Evolutionary conservation across 371 early-diverging fungal genomes (phyloP), one percentile per base, ranked within the genome.

Genomic region (Homolaphlyctis polyrhiza): DNA sequence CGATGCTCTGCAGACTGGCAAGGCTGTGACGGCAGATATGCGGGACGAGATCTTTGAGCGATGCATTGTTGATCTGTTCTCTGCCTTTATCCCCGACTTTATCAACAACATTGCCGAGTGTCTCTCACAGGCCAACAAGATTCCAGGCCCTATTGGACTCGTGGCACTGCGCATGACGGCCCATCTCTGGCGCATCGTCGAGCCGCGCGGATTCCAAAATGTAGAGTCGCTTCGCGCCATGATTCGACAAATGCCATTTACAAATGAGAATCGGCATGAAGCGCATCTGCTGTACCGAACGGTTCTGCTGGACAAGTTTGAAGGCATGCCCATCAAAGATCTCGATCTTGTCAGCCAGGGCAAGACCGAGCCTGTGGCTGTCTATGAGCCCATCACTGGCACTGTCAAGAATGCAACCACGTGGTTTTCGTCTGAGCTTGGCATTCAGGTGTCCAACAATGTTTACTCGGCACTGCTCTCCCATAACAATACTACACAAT

Each of bases 81-180:
- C 68, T 28, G 60, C 67, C n/a, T 76, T 69, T 52, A 61, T 73
- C 47, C 70, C 71, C 6, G 66, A 68, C 4, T 71, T 64, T 57
- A 49, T 67, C 45, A 66, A 67, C 57, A 73, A 73, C 61, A 58
- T 70, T 21, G 67, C 68, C 34, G 73, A 74, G 18, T 78, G 65
- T 54, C 69, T 70, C 45, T 59, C 54, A 35, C 66, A 71, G 28
- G 58, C 62, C 23, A 58, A 73, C 30, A 32, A 36, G 35, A 28
- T 67, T 27, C 66, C 60, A 8, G 59, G 70, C 2, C 18, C 48
- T 4, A 65, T 68, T 48, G 45, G 55, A 14, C 16, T 60, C 18
- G 63, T 69, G 16, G 62, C 66, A 16, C 34, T 74, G 39, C 66
- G 64, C 35, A 72, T 77, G 74, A 52, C 69, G 13, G 55, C 61